Percentiles rank a stretch among this genome's conserved stretches.
Conservation (phyloP, 208 protist genomes). For the Trypanosoma melophagium region DNA sequence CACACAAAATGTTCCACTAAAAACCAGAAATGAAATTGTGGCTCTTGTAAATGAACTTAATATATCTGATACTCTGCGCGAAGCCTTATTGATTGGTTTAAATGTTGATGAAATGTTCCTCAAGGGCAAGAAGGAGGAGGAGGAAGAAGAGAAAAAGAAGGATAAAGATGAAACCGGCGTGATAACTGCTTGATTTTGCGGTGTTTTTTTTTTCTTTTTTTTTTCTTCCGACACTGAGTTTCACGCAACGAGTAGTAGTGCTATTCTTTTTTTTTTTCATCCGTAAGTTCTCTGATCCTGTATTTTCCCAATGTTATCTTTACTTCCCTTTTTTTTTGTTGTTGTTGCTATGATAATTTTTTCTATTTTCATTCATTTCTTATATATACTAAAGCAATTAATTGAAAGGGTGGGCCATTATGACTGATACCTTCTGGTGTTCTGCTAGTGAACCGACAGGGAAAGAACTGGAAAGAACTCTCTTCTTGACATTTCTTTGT, state of each 20-base stretch:
- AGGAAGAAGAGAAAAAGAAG: not conserved
- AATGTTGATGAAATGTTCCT: constrained; percentile 2
- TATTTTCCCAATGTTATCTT: constrained; percentile 1
- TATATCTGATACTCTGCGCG: constrained; percentile 30
- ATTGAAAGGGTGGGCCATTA: not conserved
- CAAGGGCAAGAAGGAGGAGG: not conserved
- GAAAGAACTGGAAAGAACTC: constrained; percentile 20
- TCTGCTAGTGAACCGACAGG: constrained; percentile 12
- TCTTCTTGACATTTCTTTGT: constrained; percentile 15
- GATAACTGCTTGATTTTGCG: too few species aligned
- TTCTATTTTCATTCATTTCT: not conserved
- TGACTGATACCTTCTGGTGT: constrained; percentile 21
- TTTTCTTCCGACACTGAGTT: too few species aligned
- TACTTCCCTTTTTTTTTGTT: not conserved
- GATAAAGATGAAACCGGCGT: not conserved
- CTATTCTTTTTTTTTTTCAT: constrained; percentile 4
- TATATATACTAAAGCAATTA: constrained; percentile 1
- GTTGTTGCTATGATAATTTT: not conserved
- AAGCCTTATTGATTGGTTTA: constrained; percentile 49
- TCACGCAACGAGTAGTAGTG: not conserved
- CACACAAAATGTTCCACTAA: constrained; percentile 28
- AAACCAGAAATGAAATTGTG: constrained; percentile 38
- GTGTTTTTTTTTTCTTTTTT: too few species aligned
- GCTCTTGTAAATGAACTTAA: constrained; percentile 28
- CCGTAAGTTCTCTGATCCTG: not conserved